Percentiles rank a stretch among this genome's conserved stretches.
phyloP scores from a whole-genome alignment of 176 grass and related monocot species.

The Carex myosuroides region DNA sequence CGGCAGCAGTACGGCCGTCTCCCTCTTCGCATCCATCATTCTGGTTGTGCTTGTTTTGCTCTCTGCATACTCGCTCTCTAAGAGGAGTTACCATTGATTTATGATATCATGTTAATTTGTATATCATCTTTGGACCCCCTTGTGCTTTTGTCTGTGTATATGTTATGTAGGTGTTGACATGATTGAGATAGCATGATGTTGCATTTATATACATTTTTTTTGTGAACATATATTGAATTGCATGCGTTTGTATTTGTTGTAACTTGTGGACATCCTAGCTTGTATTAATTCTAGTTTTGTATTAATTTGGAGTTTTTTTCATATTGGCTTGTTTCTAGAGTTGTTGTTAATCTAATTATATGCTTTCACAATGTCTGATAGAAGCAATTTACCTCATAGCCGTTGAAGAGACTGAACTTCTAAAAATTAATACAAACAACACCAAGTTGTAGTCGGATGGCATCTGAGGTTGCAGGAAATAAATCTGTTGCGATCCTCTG shows the following conservation, averaged over 20 bases:
- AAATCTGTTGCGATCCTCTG: too few relatives aligned
- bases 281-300: neutral
- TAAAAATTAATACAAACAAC: neutral
- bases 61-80: constrained; percentile 46
- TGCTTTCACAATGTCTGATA: neutral
- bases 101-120: neutral
- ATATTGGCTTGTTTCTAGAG: neutral
- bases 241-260: neutral
- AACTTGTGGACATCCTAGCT: neutral
- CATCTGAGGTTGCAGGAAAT: too few relatives aligned
- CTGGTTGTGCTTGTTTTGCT: constrained; percentile 40
- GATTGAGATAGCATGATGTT: neutral
- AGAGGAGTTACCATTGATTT: constrained; percentile 33
- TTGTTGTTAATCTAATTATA: neutral
- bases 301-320: neutral
- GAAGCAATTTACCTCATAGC: neutral
- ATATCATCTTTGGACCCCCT: neutral
- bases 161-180: neutral
- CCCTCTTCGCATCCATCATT: constrained; percentile 39
- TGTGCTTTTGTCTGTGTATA: neutral
- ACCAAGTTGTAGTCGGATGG: too few relatives aligned
- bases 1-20: constrained; percentile 25
- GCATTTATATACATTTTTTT: neutral
- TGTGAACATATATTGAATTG: neutral
- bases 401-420: neutral